phyloP scores from a whole-genome alignment of 768 basidiomycete genomes.

The Naganishia vishniacii region DNA sequence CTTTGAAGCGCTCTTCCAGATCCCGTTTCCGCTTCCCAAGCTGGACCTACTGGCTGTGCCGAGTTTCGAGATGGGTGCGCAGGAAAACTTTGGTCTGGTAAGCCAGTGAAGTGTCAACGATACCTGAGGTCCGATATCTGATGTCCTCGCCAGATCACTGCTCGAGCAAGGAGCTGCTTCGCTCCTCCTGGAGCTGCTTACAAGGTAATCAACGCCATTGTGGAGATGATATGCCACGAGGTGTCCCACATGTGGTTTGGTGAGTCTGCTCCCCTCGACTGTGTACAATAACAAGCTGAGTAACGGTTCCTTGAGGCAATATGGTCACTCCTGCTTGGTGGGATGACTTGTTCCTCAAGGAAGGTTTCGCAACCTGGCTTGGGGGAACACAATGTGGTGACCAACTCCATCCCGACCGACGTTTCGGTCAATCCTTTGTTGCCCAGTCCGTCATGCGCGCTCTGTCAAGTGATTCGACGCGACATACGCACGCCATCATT shows the following conservation, averaged over 20 bases:
- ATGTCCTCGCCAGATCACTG: not conserved
- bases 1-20: slow-evolving; percentile 9
- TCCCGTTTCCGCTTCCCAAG: slow-evolving; percentile 10
- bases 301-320: not conserved
- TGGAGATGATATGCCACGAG: not conserved
- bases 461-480: not conserved
- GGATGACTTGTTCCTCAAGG: slow-evolving; percentile 2
- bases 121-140: too few species aligned
- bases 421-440: not conserved
- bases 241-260: slow-evolving; percentile 18
- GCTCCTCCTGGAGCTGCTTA: not conserved
- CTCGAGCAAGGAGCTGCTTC: not conserved
- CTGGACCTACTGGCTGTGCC: slow-evolving; percentile 5
- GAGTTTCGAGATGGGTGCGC: not conserved
- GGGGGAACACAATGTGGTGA: not conserved
- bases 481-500: not conserved
- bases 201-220: not conserved
- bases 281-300: not conserved
- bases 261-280: not conserved
- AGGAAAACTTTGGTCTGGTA: slow-evolving; percentile 19
- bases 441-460: not conserved
- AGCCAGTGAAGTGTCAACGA: too few species aligned
- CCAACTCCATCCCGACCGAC: not conserved
- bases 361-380: slow-evolving; percentile 9
- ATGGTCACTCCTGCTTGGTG: not conserved